Percentiles rank a stretch among this genome's conserved stretches.
phyloP scores from a whole-genome alignment of 257 asterid species.

The Vinca minor region DNA sequence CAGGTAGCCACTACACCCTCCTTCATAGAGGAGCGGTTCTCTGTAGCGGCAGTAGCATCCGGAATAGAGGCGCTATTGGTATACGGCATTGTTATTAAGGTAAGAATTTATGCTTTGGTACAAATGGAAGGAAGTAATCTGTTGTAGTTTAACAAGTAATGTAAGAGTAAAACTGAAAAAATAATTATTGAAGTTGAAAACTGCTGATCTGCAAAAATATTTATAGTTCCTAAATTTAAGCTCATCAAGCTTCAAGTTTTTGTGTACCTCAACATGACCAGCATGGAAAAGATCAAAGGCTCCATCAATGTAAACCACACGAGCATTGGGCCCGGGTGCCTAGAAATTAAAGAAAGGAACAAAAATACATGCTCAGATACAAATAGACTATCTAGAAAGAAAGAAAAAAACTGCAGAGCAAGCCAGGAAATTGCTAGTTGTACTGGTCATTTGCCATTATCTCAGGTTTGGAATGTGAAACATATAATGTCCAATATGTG shows the following conservation, averaged over 20 bases:
- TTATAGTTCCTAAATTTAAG: background rate
- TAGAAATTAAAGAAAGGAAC: conserved; percentile 24
- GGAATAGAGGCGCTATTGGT: too few relatives aligned
- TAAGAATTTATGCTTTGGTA: background rate
- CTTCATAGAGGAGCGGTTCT: too few relatives aligned
- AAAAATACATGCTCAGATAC: conserved; percentile 13
- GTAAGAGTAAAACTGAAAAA: background rate
- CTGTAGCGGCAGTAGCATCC: too few relatives aligned
- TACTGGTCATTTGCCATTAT: too few relatives aligned
- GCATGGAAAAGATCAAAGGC: conserved; percentile 98
- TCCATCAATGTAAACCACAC: conserved; percentile 91
- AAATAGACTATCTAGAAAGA: conserved; percentile 8
- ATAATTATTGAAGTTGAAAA: background rate
- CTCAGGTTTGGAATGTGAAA: too few relatives aligned
- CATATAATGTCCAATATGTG: too few relatives aligned
- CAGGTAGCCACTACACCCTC: too few relatives aligned
- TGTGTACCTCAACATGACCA: conserved; percentile 87
- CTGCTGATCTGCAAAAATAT: background rate
- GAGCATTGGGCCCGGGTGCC: conserved; percentile 90
- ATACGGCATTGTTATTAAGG: background rate
- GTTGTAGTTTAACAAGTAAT: background rate
- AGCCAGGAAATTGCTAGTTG: too few relatives aligned
- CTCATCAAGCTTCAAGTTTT: background rate
- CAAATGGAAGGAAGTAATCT: too few relatives aligned
- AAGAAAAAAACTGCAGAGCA: background rate